Base-by-base conservation (phyloP, 2,329 filamentous ascomycete genomes). In the Bipolaris sorokiniana region DNA sequence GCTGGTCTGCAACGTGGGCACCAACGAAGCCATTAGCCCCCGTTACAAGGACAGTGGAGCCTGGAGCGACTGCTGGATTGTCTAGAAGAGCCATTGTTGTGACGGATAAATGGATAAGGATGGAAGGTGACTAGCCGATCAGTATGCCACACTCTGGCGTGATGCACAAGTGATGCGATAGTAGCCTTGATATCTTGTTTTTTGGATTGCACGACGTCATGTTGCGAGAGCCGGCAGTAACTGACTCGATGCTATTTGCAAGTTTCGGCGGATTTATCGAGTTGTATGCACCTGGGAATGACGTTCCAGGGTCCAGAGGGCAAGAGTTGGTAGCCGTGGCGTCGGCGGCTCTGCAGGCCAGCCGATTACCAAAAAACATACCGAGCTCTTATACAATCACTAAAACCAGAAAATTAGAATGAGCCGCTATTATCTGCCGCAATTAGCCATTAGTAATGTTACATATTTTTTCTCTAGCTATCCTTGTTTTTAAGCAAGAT, bases 1-100 rank as follows among this genome's bases (percentile, higher is more conserved):
- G 61, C 37, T 75, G 64, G 48, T 74, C 68, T 23, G 66, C 69
- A n/a, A 73, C 61, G 31, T 74, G 70, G 20, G 61, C 63, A 16
- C 66, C 73, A 48, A 76, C 68, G 20, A 72, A 60, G n/a, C 73
- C 72, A 55, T 69, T 74, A 31, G 63, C 59, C 22, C 72, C 73
- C 4, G 72, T 75, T 0, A 75, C 67, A 16, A 75, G 64, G 46
- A 75, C 56, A 23, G 57, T 50, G 22, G 65, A 64, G 36, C 68
- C 68, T 41, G 62, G 55, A 1, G 54, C 15, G 22, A 65, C 56
- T n/a, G 46, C 47, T 20, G 49, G 59, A 55, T 37, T 52, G 33
- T 7, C 48, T 16, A 26, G 46, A 48, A 48, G 45, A 26, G 26
- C 28, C 26, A 51, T 50, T 58, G 13, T 11, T 46, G 48, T 5